Evolutionary conservation across 139 green algal genomes (phyloP), one percentile per base, ranked within the genome.

Genomic region (Pleodorina starrii): DNA sequence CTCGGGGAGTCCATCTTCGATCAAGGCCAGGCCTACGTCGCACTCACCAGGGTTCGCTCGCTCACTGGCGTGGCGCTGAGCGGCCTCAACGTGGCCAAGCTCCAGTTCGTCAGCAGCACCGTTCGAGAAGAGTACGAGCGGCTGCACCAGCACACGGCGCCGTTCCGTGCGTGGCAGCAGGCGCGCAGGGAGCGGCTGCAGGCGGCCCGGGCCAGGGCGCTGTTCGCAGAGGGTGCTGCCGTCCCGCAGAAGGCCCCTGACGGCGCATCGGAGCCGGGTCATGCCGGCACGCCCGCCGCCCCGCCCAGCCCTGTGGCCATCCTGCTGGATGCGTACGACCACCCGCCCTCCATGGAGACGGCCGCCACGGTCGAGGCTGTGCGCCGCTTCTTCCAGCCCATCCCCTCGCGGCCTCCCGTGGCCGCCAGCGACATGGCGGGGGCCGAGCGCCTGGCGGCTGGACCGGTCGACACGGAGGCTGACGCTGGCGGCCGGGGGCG

Each of bases 1-100:
- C 87, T 93, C 0, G 43, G 60, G 42, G 74, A 88, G 43, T 84
- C 46, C 29, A 69, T 88, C 43, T 97, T 97, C 84, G 95, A 92
- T 1, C 86, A 94, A 38, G 95, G 93, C 17, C 93, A 96, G 91
- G 90, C 91, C 17, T 97, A 97, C 72, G 95, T 97, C 40, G 94
- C 95, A 7, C 91, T 96, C 7, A 94, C 83, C 42, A 25, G 75
- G 40, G 75, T 84, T 27, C 75, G 75, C 75, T 63, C 46, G 10
- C 29, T 84, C 9, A 6, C 36, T 5, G 75, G 75, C 14, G 44
- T 68, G 75, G 46, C 46, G 10, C 48, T 82, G 11, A 63, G 43
- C 43, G 43, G 44, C 74, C 44, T 63, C 43, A 63, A 23, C 44
- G 11, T 43, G 2, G 43, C 43, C 43, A 63, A 40, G 43, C 74